Conservation (phyloP, 139 green algal genomes). For the Ostreobium quekettii region DNA sequence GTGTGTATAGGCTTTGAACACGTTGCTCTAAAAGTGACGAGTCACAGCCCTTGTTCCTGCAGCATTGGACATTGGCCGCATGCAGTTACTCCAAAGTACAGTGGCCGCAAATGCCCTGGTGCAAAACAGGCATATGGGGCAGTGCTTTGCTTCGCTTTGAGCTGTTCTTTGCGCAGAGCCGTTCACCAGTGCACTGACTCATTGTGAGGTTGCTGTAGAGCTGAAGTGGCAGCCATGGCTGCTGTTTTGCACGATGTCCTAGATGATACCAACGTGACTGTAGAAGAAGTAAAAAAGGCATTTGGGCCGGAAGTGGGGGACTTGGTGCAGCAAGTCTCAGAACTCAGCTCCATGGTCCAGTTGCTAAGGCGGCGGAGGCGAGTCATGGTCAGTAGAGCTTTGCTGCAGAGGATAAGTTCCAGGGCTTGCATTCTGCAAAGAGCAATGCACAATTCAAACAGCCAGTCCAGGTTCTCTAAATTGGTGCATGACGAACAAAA, state of each 20-base stretch:
- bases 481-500: neutral
- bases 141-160: neutral
- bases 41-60: neutral
- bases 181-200: too few relatives aligned
- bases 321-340: constrained; percentile 72
- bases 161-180: neutral
- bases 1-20: too few relatives aligned
- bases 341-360: constrained; percentile 82
- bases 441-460: neutral
- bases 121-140: neutral
- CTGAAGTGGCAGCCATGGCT: constrained; percentile 63
- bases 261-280: constrained; percentile 69
- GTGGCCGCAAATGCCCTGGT: neutral
- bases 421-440: too few relatives aligned
- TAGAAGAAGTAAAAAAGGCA: constrained; percentile 39
- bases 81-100: neutral
- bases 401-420: too few relatives aligned
- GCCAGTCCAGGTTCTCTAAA: neutral
- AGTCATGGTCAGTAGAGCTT: too few relatives aligned
- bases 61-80: neutral
- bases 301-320: constrained; percentile 64
- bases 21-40: too few relatives aligned
- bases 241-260: constrained; percentile 91
- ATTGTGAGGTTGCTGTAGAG: constrained; percentile 31
- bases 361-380: constrained; percentile 61